Base-by-base conservation (phyloP, 192 early-diverging fungal genomes). In the Phlyctochytrium planicorne region DNA sequence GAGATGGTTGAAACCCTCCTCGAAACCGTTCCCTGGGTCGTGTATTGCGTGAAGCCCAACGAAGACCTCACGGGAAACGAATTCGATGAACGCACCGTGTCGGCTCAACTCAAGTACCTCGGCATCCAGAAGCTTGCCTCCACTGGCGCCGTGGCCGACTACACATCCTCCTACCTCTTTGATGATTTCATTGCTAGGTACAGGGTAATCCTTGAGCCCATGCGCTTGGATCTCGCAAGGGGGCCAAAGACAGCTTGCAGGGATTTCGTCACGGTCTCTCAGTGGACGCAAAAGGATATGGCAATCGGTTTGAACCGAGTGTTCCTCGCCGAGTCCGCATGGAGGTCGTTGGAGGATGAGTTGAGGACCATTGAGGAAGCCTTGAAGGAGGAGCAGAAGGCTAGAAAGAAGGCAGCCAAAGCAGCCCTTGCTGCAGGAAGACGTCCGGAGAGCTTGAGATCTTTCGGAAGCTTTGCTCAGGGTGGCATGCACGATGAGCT, bases 21-120 rank as follows among this genome's bases (percentile, higher is more conserved):
- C 24, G 84, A 89, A 55, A 94, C 94, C 33, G 82, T 84, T 36
- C 74, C 88, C 3, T 98, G 94, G 91, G 81, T 90, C 34, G 81
- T 97, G 4, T 78, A 91, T 62, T 95, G 95, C 78, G 76, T 96
- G 23, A 75, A 87, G 30, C 87, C 93, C 3, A 88, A 91, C 62
- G 84, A 87, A 67, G 77, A 75, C 67, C 55, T 72, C 30, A 60
- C 59, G 59, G 57, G 61, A 30, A 31, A 68, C 6, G 80, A 82
- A 23, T 81, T 87, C 60, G 92, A 94, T 69, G 59, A 63, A 6
- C 82, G 79, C 60, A 80, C 80, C 35, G 80, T 98, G 47, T 81
- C 77, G 34, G 68, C 82, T 10, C 93, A 96, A 73, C 72, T 96
- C 3, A 74, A 83, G 3, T 80, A 84, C 14, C 78, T 90, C 56